phyloP scores from a whole-genome alignment of 176 grass and related monocot species.

The Calamus simplicifolius region DNA sequence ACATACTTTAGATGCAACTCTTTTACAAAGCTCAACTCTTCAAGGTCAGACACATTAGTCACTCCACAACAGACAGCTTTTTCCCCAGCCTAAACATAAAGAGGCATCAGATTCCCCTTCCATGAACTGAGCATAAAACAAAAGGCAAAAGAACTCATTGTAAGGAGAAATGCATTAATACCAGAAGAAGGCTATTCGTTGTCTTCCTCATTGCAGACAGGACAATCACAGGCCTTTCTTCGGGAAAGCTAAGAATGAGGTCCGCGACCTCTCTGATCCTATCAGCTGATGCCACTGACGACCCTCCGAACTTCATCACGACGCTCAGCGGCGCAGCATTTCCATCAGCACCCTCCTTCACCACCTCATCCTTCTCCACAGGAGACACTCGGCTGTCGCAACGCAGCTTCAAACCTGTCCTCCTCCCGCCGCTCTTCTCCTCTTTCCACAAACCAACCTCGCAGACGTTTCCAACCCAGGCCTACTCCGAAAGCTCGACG shows the following conservation, averaged over 20 bases:
- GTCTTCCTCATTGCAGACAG: constrained; percentile 98
- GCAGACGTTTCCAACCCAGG: background rate
- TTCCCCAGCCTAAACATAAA: constrained; percentile 59
- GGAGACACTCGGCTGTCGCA: background rate
- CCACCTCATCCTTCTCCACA: constrained; percentile 13
- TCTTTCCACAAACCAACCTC: background rate
- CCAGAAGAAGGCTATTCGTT: constrained; percentile 70
- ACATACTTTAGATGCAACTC: constrained; percentile 69
- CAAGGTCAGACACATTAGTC: constrained; percentile 45
- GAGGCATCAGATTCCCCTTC: too few species aligned
- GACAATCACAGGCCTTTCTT: constrained; percentile 79
- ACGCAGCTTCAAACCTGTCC: background rate
- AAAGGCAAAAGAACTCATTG: too few species aligned
- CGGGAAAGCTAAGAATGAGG: constrained; percentile 69
- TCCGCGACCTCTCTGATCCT: constrained; percentile 72
- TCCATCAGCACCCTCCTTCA: constrained; percentile 13
- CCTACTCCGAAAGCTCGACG: background rate
- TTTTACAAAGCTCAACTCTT: constrained; percentile 58
- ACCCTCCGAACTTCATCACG: constrained; percentile 98
- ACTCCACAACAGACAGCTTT: constrained; percentile 79
- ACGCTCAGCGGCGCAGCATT: constrained; percentile 40
- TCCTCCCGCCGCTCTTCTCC: background rate
- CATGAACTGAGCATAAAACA: too few species aligned
- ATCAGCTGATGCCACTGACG: constrained; percentile 55
- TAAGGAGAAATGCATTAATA: constrained; percentile 10